phyloP scores from a whole-genome alignment of 768 basidiomycete species.

The Epithele typhae region DNA sequence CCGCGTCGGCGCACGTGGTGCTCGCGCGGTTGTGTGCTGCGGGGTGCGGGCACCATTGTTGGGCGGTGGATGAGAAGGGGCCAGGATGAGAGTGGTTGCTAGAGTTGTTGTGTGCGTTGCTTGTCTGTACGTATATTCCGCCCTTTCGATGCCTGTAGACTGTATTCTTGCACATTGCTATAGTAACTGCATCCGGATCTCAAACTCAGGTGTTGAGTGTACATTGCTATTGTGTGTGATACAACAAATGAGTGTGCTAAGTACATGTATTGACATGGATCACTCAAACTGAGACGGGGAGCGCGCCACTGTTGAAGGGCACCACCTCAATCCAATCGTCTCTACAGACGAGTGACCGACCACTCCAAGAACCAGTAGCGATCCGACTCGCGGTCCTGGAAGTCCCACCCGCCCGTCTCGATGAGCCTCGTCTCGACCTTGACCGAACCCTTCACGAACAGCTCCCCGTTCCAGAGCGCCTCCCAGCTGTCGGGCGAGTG shows the following conservation, averaged over 20 bases:
- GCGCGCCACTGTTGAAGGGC: neutral
- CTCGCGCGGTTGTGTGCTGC: slow-evolving; percentile 68
- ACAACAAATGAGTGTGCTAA: neutral
- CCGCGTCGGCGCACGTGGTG: slow-evolving; percentile 17
- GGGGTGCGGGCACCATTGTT: slow-evolving; percentile 78
- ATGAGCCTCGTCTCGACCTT: slow-evolving; percentile 7
- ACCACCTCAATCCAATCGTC: neutral
- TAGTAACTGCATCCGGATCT: neutral
- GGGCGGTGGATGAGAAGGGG: slow-evolving; percentile 13
- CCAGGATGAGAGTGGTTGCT: no score
- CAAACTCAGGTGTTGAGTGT: neutral
- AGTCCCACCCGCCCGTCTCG: slow-evolving; percentile 2
- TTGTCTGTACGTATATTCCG: no score
- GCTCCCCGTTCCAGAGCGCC: slow-evolving; percentile 15
- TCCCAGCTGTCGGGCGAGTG: slow-evolving; percentile 27
- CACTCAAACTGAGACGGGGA: no score
- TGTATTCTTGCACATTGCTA: no score
- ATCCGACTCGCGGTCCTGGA: neutral
- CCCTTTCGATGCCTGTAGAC: no score
- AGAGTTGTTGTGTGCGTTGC: no score
- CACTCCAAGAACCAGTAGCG: neutral
- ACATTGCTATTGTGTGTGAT: neutral
- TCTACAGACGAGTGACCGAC: neutral
- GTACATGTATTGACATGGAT: neutral
- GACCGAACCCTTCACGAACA: slow-evolving; percentile 18